Base-by-base conservation (phyloP, 75 land plant genomes). In the Ceratopteris richardii region DNA sequence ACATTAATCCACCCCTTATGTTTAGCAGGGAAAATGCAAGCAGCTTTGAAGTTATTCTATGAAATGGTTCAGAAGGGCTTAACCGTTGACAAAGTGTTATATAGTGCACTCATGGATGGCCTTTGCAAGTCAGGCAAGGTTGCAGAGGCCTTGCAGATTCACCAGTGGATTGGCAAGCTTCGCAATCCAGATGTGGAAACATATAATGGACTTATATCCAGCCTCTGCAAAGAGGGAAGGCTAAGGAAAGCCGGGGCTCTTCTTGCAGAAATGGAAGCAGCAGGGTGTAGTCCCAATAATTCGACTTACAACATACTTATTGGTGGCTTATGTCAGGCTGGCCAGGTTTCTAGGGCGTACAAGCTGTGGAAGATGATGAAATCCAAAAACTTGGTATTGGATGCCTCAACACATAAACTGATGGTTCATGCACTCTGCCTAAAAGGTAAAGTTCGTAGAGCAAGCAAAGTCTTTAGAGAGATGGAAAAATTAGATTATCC, bases 251-350 rank as follows among this genome's bases (percentile, higher is more conserved):
- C 96, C 0, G 54, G 76, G 28, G 43, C 71, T 27, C 59, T 90
- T 20, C 86, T 90, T 61, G 72, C 76, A 29, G 76, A 84, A 40
- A 84, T 84, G 88, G 26, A 33, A 28, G 77, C 65, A 37, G 71
- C 68, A 58, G 84, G 84, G 54, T 78, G 72, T 44, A 30, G 30
- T 22, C 88, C 81, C 2, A 63, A 84, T 54, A 81, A 66, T 17
- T 81, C 81, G 81, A 84, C 88, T 18, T 81, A 75, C 33, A 84
- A 84, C 37, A 63, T 78, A 48, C 65, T 84, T 22, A 75, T 81
- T 29, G 78, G 75, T 64, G 73, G 79, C 0, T 66, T 84, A 27
- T 81, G 88, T 66, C 81, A 81, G 68, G 72, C 62, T 65, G 81
- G 84, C n/a, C 60, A 65, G 57, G 62, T 77, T 17, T 68, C 75